Base-by-base conservation (phyloP, 805 yeast genomes). In the Ogataea paraovalis region DNA sequence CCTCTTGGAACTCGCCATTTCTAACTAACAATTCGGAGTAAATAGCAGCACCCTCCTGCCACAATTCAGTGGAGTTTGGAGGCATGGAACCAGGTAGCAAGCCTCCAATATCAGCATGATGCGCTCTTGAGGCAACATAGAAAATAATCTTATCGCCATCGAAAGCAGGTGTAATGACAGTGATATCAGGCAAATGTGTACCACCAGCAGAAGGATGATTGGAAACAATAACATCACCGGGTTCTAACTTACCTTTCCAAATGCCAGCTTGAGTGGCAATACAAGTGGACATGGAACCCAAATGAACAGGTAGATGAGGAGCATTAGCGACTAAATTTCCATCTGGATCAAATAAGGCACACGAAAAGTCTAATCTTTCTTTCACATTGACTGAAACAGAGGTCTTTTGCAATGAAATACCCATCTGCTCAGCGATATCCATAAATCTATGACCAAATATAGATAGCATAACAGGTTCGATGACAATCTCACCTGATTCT, bases 101-200 rank as follows among this genome's bases (percentile, higher is more conserved):
- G 13, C 96, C 95, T 16, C 98, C 97, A 60, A 92, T 91, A 66
- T 91, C 98, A 5, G 97, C 91, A 68, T 92, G 98, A 67, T 91
- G 98, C 2, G 97, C 97, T 54, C 98, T 75, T 0, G 96, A 84
- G 0, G 97, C 98, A 13, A 88, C 90, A 73, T 88, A 91, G 64
- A 91, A 91, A 23, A 89, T 78, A 32, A 88, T 75, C 45, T 71
- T 65, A 6, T 72, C 76, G 39, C 73, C 72, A n/a, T 79, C 72
- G 60, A 88, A 85, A 1, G 91, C 90, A 0, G 98, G 98, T 0
- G 97, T 87, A 40, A 92, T 83, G 12, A 91, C 95, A 0, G 97
- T 91, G 53, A 91, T 89, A 68, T 87, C 96, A 0, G 96, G 96
- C 49, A 87, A 70, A 67, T 87, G 96, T 0, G 94, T 85, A 3